Evolutionary conservation across 495 filamentous ascomycete species (phyloP), one percentile per base, ranked within the genome.

Genomic region (Amphirosellinia nigrospora): DNA sequence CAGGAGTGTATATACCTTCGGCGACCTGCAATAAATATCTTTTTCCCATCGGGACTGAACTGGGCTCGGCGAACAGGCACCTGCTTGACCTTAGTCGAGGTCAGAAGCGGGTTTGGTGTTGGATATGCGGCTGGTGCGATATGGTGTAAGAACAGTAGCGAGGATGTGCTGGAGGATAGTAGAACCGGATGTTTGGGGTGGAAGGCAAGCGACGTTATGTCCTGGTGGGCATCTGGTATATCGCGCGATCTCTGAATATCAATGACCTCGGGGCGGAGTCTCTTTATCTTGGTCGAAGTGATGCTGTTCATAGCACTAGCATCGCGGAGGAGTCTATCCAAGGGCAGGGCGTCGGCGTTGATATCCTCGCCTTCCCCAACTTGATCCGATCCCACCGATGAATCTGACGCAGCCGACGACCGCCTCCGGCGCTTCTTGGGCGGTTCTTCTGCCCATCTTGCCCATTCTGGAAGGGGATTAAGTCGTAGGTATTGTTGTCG

Each of bases 1-100:
- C 96, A 99, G 73, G 89, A 89, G 82, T 98, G 96, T 82, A 97
- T 97, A 79, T 96, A 98, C 70, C 91, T 89, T 26, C 96, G 87
- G 5, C 94, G 89, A 59, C 93, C 93, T 30, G 94, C 90, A 63
- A 97, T 90, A 77, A 97, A 91, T 71, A 98, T 90, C 62, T 88
- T 88, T 69, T 87, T 83, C 28, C 88, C 87, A 15, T 79, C 73
- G 46, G 87, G 84, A 4, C 82, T 82, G 80, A 98, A 97, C 21
- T 89, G 86, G 1, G 94, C 91, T 6, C 91, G 93, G 66, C 90
- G 87, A 60, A 98, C 85, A 15, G 94, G 91, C 0, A 94, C 96
- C 71, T 85, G 84, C 74, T 89, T 87, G 72, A 98, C 88, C 79
- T 98, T 93, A 36, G 97, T 86, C 34, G 94, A 95, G 0, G 96